Percentiles rank a stretch among this genome's conserved stretches.
Evolutionary conservation across 768 basidiomycete genomes (phyloP).

Genomic region (Chalciporus piperatus): DNA sequence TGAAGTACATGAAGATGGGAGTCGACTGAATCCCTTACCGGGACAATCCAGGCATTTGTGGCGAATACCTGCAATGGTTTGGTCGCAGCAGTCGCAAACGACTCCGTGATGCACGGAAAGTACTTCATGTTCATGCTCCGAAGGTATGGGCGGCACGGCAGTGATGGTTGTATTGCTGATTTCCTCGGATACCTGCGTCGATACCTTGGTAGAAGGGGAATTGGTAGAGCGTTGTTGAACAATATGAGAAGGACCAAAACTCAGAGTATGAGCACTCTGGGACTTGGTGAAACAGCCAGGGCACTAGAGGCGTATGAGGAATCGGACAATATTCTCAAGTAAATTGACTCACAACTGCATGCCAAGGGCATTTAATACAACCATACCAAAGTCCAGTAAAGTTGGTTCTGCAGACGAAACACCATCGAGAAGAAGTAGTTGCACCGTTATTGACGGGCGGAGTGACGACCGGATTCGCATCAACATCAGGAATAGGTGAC

Average conservation of each 20-base stretch:
- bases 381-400: slow-evolving; percentile 29
- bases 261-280: slow-evolving; percentile 25
- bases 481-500: neutral
- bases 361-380: slow-evolving; percentile 32
- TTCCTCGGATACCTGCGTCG: neutral
- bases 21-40: slow-evolving; percentile 38
- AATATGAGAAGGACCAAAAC: slow-evolving; percentile 31
- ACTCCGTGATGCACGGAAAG: slow-evolving; percentile 50
- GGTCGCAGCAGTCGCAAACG: slow-evolving; percentile 64
- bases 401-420: slow-evolving; percentile 30
- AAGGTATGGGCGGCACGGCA: neutral
- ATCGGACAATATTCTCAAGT: neutral
- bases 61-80: slow-evolving; percentile 58
- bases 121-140: neutral
- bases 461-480: neutral
- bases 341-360: slow-evolving; percentile 24
- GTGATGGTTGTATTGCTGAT: neutral
- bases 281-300: slow-evolving; percentile 29
- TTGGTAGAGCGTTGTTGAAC: slow-evolving; percentile 17
- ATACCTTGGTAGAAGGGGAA: neutral
- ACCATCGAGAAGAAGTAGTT: slow-evolving; percentile 20
- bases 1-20: neutral
- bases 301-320: slow-evolving; percentile 21
- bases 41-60: slow-evolving; percentile 82
- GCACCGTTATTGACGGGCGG: neutral